Evolutionary conservation across 75 land plant genomes (phyloP).

Genomic region (Ceratopteris richardii): DNA sequence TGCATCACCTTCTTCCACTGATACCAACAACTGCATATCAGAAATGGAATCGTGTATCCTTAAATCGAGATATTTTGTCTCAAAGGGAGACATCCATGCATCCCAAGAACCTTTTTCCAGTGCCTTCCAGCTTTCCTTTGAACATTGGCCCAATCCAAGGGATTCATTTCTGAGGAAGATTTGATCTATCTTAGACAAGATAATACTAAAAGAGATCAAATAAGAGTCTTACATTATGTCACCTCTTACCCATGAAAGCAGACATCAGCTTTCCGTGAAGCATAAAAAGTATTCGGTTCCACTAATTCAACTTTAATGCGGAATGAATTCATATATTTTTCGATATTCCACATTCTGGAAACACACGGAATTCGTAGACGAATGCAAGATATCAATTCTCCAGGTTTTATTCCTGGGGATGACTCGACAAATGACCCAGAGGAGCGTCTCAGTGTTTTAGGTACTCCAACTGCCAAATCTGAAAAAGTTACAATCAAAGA

Average conservation of each 20-base stretch:
- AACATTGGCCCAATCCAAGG: constrained; percentile 63
- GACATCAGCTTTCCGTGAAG: constrained; percentile 44
- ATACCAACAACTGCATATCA: constrained; percentile 33
- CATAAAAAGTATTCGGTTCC: constrained; percentile 17
- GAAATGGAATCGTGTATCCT: constrained; percentile 32
- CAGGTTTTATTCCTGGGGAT: constrained; percentile 53
- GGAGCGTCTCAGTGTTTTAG: constrained; percentile 26
- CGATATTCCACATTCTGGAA: constrained; percentile 34
- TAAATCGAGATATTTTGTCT: constrained; percentile 51
- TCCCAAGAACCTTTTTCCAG: constrained; percentile 59
- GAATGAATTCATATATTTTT: constrained; percentile 48
- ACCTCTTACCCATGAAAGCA: constrained; percentile 73
- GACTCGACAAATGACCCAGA: constrained; percentile 27
- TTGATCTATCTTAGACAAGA: neutral
- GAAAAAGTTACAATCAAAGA: neutral
- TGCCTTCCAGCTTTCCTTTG: constrained; percentile 55
- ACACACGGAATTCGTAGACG: constrained; percentile 52
- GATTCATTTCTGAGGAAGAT: constrained; percentile 53
- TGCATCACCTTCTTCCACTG: constrained; percentile 60
- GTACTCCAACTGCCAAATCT: constrained; percentile 32
- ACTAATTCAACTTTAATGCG: constrained; percentile 49
- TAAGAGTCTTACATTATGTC: neutral
- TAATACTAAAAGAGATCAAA: neutral
- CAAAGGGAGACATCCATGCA: constrained; percentile 63
- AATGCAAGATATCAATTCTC: constrained; percentile 28